Evolutionary conservation across 2,329 filamentous ascomycete species (phyloP), one percentile per base, ranked within the genome.

Genomic region (Aspergillus niger): DNA sequence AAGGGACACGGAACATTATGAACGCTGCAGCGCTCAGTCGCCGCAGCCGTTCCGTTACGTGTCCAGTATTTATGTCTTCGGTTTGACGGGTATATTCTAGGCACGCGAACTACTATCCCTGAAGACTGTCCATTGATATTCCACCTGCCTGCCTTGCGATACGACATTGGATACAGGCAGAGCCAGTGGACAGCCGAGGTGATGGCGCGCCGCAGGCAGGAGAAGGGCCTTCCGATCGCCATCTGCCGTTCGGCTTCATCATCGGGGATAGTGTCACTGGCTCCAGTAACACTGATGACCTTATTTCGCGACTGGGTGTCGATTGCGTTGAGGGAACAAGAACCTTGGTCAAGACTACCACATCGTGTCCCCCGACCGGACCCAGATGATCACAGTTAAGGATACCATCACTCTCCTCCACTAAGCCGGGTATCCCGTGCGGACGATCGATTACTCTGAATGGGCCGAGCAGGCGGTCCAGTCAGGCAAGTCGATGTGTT

Each of bases 191-290:
- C 55, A 3, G 55, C 61, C 5, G 85, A 86, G 69, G 82, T 82
- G 60, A 81, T 96, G 53, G 84, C 91, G 20, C 84, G 89, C 26
- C 88, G 90, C 72, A 91, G 91, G 28, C 90, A 90, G 50, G 80
- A 80, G 56, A 84, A 89, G 47, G 91, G 91, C 10, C 84, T 96
- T 0, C 79, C 77, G 1, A 91, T 90, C 10, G 82, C 86, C 26
- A 85, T 95, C 41, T 81, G 95, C 44, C 85, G 92, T 3, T 88
- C 91, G 1, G 91, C 92, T 96, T 96, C 71, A 86, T 96, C 44
- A 82, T 88, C 3, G 92, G 91, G 5, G 85, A 91, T 72, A 81
- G 83, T 1, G 75, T 81, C 36, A 85, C 83, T 10, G 91, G 91
- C 17, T 24, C 22, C 1, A 52, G 62, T 74, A 90, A 88, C 72